Percentiles rank a stretch among this genome's conserved stretches.
Evolutionary conservation across 176 grass and related monocot genomes (phyloP).

Genomic region (Calamus simplicifolius): DNA sequence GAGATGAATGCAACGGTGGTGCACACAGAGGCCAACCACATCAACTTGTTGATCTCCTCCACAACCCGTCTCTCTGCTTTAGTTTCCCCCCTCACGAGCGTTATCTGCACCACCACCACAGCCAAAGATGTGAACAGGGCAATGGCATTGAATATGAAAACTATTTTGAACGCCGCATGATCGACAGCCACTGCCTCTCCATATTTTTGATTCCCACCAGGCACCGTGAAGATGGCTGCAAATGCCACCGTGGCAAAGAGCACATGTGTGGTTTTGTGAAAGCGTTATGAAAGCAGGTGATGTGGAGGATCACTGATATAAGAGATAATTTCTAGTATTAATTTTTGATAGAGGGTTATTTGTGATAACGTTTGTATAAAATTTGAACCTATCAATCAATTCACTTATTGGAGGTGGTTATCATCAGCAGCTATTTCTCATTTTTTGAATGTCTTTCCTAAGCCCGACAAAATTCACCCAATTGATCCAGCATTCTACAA

Average conservation of each 20-base stretch:
- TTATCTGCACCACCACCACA: slow-evolving; percentile 18
- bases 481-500: too few relatives aligned
- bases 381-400: too few relatives aligned
- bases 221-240: slow-evolving; percentile 5
- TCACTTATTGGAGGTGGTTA: too few relatives aligned
- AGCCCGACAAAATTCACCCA: too few relatives aligned
- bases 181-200: neutral
- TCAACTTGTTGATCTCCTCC: slow-evolving; percentile 16
- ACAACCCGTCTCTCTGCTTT: slow-evolving; percentile 9
- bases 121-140: slow-evolving; percentile 17
- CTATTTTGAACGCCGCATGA: neutral
- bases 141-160: slow-evolving; percentile 11
- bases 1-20: slow-evolving; percentile 11
- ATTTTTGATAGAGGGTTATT: too few relatives aligned
- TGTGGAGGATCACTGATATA: too few relatives aligned
- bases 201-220: neutral
- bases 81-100: slow-evolving; percentile 4
- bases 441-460: too few relatives aligned
- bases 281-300: too few relatives aligned
- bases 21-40: slow-evolving; percentile 19
- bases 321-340: too few relatives aligned
- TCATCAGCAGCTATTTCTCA: too few relatives aligned
- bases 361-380: too few relatives aligned
- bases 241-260: slow-evolving; percentile 20
- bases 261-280: too few relatives aligned